A percentile compares a stretch with the other conserved stretches of the same genome.
phyloP scores from a whole-genome alignment of 805 yeast genomes.

The Pichia eremophila region DNA sequence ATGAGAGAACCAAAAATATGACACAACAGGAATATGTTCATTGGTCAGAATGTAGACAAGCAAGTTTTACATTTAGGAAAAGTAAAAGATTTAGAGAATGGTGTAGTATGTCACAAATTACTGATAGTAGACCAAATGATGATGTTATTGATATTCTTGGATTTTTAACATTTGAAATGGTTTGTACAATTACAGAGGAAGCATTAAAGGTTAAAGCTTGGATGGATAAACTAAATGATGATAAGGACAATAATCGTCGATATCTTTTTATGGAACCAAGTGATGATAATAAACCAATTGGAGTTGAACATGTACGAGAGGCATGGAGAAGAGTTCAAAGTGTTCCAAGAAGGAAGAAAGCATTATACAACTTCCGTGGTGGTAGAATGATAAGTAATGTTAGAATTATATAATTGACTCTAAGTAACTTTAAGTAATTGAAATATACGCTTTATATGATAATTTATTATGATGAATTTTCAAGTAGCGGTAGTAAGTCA shows the following conservation, averaged over 20 bases:
- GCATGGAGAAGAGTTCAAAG: constrained; percentile 80
- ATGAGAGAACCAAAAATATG: constrained; percentile 88
- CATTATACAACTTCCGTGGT: constrained; percentile 64
- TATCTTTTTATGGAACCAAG: constrained; percentile 83
- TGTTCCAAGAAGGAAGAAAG: constrained; percentile 45
- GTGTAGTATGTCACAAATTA: constrained; percentile 78
- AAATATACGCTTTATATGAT: too few relatives aligned
- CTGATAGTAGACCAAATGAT: constrained; percentile 89
- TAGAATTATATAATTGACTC: constrained; percentile 29
- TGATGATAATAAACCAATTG: constrained; percentile 66
- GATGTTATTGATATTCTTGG: constrained; percentile 95
- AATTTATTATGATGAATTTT: too few relatives aligned
- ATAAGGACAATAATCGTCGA: constrained; percentile 31
- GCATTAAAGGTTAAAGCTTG: constrained; percentile 68
- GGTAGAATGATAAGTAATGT: constrained; percentile 49
- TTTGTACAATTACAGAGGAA: constrained; percentile 86
- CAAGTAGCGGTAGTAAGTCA: too few relatives aligned
- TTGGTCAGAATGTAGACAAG: constrained; percentile 98
- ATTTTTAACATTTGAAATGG: constrained; percentile 91
- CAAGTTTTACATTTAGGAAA: constrained; percentile 90
- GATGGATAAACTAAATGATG: constrained; percentile 31
- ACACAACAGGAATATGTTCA: constrained; percentile 96
- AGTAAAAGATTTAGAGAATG: constrained; percentile 93
- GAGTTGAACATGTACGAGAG: constrained; percentile 74
- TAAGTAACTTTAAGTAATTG: too few relatives aligned